Conservation (phyloP, 345 rosid genomes). For the Rhizophora apiculata region DNA sequence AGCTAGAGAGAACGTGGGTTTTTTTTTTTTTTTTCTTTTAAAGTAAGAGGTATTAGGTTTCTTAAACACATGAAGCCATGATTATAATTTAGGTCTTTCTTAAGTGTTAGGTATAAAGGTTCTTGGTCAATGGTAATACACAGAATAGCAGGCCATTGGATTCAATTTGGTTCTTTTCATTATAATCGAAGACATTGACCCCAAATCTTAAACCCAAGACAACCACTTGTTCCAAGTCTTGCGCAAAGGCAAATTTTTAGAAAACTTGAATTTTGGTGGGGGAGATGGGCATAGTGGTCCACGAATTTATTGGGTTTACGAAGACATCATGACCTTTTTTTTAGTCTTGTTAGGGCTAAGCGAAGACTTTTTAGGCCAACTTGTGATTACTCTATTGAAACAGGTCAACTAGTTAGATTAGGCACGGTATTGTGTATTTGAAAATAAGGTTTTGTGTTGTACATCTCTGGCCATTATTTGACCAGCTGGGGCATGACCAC, state of each 20-base stretch:
- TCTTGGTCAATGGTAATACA: background rate
- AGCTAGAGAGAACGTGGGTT: background rate
- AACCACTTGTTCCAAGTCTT: constrained; percentile 23
- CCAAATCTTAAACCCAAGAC: constrained; percentile 2
- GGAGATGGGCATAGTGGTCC: constrained; percentile 6
- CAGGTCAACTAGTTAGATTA: constrained; percentile 46
- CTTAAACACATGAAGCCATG: background rate
- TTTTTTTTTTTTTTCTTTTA: background rate
- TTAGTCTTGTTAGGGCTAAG: constrained; percentile 13
- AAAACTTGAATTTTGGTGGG: background rate
- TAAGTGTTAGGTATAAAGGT: background rate
- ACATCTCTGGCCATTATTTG: background rate
- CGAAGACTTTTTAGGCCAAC: constrained; percentile 39
- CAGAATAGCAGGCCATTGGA: background rate
- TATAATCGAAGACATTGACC: constrained; percentile 36
- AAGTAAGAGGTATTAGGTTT: background rate
- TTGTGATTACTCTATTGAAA: constrained; percentile 41
- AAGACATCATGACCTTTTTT: background rate
- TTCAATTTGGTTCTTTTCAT: constrained; percentile 34
- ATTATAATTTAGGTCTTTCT: background rate
- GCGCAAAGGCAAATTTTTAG: constrained; percentile 12
- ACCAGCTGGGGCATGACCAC: no score
- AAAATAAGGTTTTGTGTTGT: background rate
- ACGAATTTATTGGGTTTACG: constrained; percentile 1
- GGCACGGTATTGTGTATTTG: constrained; percentile 25